Percentiles rank a stretch among this genome's conserved stretches.
Conservation (phyloP, 345 rosid species). For the Trapa incisa region DNA sequence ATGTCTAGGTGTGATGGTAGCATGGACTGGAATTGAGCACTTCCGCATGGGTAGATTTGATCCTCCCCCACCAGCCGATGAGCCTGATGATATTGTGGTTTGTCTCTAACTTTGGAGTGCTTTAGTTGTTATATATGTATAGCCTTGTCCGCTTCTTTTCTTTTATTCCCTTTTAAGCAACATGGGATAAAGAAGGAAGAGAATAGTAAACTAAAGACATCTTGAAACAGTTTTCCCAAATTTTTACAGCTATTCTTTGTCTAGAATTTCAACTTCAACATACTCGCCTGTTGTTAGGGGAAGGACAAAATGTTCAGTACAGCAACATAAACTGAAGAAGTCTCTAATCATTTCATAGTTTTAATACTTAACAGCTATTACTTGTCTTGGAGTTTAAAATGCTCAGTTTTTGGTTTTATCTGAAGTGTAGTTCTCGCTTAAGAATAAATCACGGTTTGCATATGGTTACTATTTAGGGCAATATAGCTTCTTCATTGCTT, state of each 20-base stretch:
- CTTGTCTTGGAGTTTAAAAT: too few species aligned
- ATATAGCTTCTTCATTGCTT: background rate
- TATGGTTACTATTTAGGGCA: background rate
- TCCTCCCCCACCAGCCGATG: conserved; percentile 74
- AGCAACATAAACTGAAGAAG: too few species aligned
- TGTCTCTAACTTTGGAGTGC: conserved; percentile 1
- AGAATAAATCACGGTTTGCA: background rate
- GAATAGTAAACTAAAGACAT: background rate
- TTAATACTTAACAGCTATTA: too few species aligned
- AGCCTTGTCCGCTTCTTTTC: background rate
- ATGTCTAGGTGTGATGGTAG: conserved; percentile 82
- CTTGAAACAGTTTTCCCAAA: background rate
- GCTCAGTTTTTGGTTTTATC: background rate
- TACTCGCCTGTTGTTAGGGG: background rate
- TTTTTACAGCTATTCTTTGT: background rate
- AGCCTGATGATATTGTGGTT: conserved; percentile 68
- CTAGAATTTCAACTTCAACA: background rate
- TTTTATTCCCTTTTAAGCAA: background rate
- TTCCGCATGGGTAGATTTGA: conserved; percentile 77
- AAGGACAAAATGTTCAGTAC: background rate
- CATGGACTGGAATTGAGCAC: conserved; percentile 98
- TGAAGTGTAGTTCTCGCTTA: background rate
- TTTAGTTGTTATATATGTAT: background rate
- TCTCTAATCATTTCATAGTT: too few species aligned
- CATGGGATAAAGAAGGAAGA: background rate